Evolutionary conservation across 2,329 filamentous ascomycete species (phyloP).

Genomic region (Ophiostoma ulmi): DNA sequence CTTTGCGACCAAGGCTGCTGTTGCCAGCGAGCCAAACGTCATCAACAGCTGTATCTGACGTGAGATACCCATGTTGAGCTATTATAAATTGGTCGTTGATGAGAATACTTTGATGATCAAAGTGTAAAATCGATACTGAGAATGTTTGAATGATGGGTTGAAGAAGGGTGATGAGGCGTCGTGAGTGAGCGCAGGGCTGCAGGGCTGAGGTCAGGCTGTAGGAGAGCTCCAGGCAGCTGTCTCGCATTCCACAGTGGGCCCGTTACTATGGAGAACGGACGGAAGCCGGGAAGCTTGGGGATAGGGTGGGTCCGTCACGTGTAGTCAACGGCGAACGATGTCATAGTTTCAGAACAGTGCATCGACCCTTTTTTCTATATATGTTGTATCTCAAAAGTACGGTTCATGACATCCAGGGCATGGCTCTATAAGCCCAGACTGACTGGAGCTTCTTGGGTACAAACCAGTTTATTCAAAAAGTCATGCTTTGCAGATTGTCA

Average conservation of each 20-base stretch:
- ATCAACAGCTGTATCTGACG: conserved; percentile 31
- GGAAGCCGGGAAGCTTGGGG: background rate
- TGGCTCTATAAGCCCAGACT: too few relatives aligned
- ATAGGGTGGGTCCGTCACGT: background rate
- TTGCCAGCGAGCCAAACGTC: conserved; percentile 34
- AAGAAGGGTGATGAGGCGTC: background rate
- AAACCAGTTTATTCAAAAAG: too few relatives aligned
- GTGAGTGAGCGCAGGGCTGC: background rate
- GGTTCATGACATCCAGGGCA: background rate
- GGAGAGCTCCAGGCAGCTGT: conserved; percentile 11
- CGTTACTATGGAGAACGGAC: background rate
- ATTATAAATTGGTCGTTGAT: background rate
- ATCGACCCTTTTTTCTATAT: background rate
- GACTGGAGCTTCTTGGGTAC: too few relatives aligned
- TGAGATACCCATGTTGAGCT: conserved; percentile 30
- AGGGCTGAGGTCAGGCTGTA: conserved; percentile 3
- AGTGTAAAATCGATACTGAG: background rate
- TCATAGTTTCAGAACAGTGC: background rate
- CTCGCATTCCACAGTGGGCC: conserved; percentile 2
- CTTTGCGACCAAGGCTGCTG: conserved; percentile 33
- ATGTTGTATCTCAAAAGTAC: background rate
- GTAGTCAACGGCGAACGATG: background rate
- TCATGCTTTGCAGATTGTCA: too few relatives aligned
- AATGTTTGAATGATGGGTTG: background rate
- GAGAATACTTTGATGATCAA: background rate